phyloP scores from a whole-genome alignment of 129 eudicot genomes.

The Smallanthus sonchifolius region DNA sequence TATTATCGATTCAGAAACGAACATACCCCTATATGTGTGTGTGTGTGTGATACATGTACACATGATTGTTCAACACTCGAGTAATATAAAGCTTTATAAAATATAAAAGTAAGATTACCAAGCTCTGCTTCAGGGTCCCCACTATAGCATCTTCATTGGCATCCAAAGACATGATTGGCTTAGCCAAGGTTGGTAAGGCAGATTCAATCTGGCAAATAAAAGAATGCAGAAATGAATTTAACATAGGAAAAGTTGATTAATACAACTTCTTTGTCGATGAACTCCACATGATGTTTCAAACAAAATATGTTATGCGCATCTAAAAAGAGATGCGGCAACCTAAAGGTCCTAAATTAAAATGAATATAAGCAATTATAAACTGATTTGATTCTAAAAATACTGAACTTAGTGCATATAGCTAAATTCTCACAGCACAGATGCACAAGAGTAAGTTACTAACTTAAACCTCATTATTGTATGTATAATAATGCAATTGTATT shows the following conservation, averaged over 20 bases:
- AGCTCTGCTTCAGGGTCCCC: constrained; percentile 88
- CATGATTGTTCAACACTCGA: neutral
- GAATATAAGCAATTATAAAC: neutral
- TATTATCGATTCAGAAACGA: too few relatives aligned
- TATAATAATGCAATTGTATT: neutral
- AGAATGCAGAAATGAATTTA: constrained; percentile 6
- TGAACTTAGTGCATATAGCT: constrained; percentile 1
- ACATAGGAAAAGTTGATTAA: neutral
- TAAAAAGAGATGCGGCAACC: neutral
- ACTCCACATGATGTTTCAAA: neutral
- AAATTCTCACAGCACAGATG: neutral
- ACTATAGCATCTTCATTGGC: constrained; percentile 97
- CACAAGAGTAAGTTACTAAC: neutral
- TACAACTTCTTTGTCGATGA: neutral
- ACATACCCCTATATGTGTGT: neutral
- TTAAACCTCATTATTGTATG: neutral
- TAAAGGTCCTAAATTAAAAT: neutral
- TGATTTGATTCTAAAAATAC: neutral
- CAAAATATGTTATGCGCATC: neutral
- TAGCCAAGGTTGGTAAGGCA: constrained; percentile 79
- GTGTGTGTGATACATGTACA: neutral
- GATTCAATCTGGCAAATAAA: constrained; percentile 68
- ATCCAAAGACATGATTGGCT: constrained; percentile 96
- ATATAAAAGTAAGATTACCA: constrained; percentile 57
- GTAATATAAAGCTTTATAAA: neutral